Conservation (phyloP, 2,329 filamentous ascomycete genomes). For the Monilinia aucupariae region DNA sequence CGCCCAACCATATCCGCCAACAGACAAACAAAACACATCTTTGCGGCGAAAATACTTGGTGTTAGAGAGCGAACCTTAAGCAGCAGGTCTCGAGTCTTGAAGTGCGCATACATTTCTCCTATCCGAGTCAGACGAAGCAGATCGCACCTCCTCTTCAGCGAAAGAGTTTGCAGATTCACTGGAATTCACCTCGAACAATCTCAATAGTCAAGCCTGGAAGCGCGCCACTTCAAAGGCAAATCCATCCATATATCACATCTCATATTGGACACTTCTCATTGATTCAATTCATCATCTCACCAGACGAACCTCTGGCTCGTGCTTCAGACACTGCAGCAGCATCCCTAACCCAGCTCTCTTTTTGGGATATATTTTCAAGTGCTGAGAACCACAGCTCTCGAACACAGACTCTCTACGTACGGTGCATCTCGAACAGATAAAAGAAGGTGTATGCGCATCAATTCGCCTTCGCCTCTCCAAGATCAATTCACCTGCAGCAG, state of each 20-base stretch:
- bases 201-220: neutral
- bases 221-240: slow-evolving; percentile 10
- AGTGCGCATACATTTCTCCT: neutral
- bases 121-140: neutral
- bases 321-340: slow-evolving; percentile 32
- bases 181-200: neutral
- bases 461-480: neutral
- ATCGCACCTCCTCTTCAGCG: neutral
- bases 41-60: neutral
- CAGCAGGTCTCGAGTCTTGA: neutral
- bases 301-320: slow-evolving; percentile 34
- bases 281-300: slow-evolving; percentile 23
- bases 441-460: neutral
- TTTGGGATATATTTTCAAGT: neutral
- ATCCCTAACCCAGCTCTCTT: slow-evolving; percentile 21
- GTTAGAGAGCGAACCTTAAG: neutral
- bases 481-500: neutral
- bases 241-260: slow-evolving; percentile 1
- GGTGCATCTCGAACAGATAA: neutral
- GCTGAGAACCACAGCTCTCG: neutral
- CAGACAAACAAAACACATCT: neutral
- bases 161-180: neutral
- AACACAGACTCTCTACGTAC: neutral
- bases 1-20: neutral
- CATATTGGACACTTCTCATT: slow-evolving; percentile 8